Evolutionary conservation across 192 early-diverging fungal genomes (phyloP).

Genomic region (Coemansia sp.): DNA sequence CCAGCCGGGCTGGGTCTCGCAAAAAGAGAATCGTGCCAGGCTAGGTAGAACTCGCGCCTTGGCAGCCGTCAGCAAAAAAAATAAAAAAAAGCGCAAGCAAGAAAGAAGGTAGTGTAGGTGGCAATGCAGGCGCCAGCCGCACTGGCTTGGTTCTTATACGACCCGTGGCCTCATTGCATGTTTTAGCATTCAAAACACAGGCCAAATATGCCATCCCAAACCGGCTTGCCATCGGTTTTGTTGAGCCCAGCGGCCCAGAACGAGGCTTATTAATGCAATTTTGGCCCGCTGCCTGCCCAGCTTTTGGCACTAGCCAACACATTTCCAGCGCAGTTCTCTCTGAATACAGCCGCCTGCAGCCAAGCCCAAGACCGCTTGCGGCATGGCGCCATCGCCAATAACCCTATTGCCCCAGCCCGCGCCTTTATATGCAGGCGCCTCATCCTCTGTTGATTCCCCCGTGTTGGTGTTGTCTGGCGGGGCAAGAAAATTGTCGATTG

Average conservation of each 20-base stretch:
- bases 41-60: background rate
- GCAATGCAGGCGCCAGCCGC: background rate
- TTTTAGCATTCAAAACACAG: background rate
- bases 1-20: background rate
- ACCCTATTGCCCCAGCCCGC: background rate
- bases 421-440: conserved; percentile 15
- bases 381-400: background rate
- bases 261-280: conserved; percentile 3
- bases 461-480: background rate
- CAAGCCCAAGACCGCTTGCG: background rate
- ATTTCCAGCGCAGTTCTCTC: too few relatives aligned
- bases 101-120: background rate
- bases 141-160: background rate
- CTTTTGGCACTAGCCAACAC: background rate
- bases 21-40: background rate
- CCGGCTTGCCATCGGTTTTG: background rate
- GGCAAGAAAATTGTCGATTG: background rate
- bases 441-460: background rate
- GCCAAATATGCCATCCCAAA: background rate
- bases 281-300: background rate
- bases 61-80: background rate
- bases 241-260: background rate
- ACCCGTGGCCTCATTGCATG: background rate
- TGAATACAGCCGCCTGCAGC: too few relatives aligned
- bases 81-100: too few relatives aligned